Conservation (phyloP, 2,329 filamentous ascomycete species). For the Berkeleyomyces basicola region DNA sequence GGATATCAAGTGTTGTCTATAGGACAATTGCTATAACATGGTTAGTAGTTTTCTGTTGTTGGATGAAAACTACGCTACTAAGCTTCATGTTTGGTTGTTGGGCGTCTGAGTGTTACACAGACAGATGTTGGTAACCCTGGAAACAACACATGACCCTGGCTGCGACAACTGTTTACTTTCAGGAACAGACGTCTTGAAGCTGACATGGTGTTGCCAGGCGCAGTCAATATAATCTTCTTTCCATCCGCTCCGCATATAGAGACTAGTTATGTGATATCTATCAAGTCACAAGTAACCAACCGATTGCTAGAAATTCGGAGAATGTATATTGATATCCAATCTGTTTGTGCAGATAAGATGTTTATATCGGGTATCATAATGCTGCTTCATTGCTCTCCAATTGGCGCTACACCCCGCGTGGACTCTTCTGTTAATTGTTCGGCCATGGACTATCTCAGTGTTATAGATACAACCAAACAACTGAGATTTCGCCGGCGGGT, state of each 20-base stretch:
- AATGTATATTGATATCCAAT: too few species aligned
- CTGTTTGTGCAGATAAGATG: too few species aligned
- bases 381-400: not conserved
- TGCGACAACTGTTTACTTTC: not conserved
- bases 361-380: not conserved
- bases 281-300: too few species aligned
- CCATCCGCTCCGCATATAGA: too few species aligned
- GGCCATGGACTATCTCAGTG: slow-evolving; percentile 25
- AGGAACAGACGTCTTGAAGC: too few species aligned
- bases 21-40: not conserved
- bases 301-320: too few species aligned
- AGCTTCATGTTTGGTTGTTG: not conserved
- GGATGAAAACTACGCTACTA: not conserved
- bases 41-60: not conserved
- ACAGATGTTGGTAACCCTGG: not conserved
- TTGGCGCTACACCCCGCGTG: not conserved
- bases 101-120: not conserved
- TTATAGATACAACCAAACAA: slow-evolving; percentile 32
- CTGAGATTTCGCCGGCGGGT: slow-evolving; percentile 33
- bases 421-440: not conserved
- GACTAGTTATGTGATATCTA: too few species aligned
- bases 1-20: not conserved
- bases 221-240: too few species aligned
- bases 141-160: not conserved
- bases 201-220: too few species aligned